A percentile compares a stretch with the other conserved stretches of the same genome.
phyloP scores from a whole-genome alignment of 108 stramenopile species.

The Cylindrotheca fusiformis region DNA sequence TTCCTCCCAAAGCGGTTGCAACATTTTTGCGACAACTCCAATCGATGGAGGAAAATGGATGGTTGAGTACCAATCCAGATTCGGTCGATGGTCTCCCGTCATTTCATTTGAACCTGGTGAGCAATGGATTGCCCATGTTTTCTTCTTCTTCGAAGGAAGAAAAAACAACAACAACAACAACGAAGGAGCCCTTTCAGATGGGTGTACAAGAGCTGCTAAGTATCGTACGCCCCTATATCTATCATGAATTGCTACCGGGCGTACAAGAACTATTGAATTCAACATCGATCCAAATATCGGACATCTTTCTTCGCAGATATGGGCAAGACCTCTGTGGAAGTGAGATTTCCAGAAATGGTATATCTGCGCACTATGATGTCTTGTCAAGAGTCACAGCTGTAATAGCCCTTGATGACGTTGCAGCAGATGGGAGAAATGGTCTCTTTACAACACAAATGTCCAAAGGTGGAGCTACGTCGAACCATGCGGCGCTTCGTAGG shows the following conservation, averaged over 20 bases:
- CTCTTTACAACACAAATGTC: slow-evolving; percentile 41
- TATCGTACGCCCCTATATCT: slow-evolving; percentile 46
- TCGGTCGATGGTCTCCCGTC: slow-evolving; percentile 71
- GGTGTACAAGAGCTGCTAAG: slow-evolving; percentile 34
- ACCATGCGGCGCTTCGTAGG: slow-evolving; percentile 52
- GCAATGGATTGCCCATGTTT: slow-evolving; percentile 48
- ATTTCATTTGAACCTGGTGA: slow-evolving; percentile 70
- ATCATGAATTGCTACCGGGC: slow-evolving; percentile 47
- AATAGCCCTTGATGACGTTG: slow-evolving; percentile 61
- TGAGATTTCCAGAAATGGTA: slow-evolving; percentile 32
- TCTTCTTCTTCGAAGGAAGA: background rate
- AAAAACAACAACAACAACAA: background rate
- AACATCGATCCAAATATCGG: slow-evolving; percentile 46
- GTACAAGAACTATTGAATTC: slow-evolving; percentile 17
- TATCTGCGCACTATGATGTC: slow-evolving; percentile 73
- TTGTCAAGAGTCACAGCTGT: slow-evolving; percentile 63
- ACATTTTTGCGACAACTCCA: slow-evolving; percentile 17
- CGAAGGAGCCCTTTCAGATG: slow-evolving; percentile 22
- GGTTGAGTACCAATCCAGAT: slow-evolving; percentile 71
- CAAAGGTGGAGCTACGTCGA: slow-evolving; percentile 25
- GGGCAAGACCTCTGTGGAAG: slow-evolving; percentile 32
- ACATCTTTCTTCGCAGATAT: slow-evolving; percentile 72
- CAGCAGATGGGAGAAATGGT: slow-evolving; percentile 57
- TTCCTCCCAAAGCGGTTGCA: slow-evolving; percentile 16
- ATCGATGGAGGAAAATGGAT: slow-evolving; percentile 34